Evolutionary conservation across 805 yeast species (phyloP), one percentile per base, ranked within the genome.

Genomic region (Ogataea philodendri): DNA sequence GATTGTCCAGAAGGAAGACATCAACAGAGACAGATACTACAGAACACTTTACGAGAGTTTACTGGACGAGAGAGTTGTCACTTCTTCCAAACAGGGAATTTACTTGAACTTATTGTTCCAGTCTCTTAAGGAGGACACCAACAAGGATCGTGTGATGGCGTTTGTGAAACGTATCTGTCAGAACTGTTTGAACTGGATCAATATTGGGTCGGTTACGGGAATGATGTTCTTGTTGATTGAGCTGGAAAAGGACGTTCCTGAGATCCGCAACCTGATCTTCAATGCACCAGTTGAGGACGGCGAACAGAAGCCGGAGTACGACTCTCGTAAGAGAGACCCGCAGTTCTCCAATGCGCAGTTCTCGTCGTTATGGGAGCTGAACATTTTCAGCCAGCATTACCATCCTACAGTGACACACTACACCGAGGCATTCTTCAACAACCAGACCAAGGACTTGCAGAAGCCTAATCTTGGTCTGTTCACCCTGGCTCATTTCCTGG

Each of bases 281-380:
- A 75, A 76, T 36, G 66, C 81, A 1, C 76, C 78, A 30, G 55
- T 62, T 36, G 78, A 73, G 54, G 67, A 57, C 5, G 39, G 26
- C 9, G 45, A 20, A n/a, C 27, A 16, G 16, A 46, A 30, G 30
- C 21, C 30, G 6, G 50, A 45, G 9, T 93, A 93, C 57, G 97
- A 93, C 60, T 77, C 94, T 22, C 78, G 78, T 52, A 86, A 85
- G 55, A 78, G 97, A 59, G 97, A 93, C 57, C 98, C 98, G n/a
- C 71, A 75, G 46, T 87, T 62, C 56, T 86, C 97, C n/a, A 73
- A 85, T 57, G 97, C 97, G 5, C 79, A 78, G 27, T 72, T 70
- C 30, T 69, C 96, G 0, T 80, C 90, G 2, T 61, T 90, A 32
- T 93, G 97, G 97, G 98, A 93, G 65, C 57, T 88, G 8, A 65